phyloP scores from a whole-genome alignment of 306 rosid species.

The Vachellia collinsii region DNA sequence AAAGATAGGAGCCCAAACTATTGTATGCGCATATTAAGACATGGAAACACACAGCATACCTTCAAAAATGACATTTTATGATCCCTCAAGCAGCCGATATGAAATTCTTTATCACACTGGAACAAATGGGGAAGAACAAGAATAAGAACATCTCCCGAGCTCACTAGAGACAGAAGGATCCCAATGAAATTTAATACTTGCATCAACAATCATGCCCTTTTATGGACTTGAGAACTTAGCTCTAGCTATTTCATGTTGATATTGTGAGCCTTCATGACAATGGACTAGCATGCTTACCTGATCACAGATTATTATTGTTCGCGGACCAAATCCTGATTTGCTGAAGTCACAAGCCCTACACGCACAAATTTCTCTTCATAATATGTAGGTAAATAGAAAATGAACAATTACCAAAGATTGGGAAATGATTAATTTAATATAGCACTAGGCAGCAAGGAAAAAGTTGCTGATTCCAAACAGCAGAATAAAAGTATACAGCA shows the following conservation, averaged over 20 bases:
- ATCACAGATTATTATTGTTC: conserved; percentile 95
- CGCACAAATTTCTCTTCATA: conserved; percentile 33
- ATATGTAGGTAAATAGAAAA: conserved; percentile 28
- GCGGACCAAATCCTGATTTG: conserved; percentile 98
- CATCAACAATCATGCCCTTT: conserved; percentile 35
- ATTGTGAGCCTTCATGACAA: conserved; percentile 27
- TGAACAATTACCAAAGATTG: conserved; percentile 3
- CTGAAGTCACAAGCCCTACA: conserved; percentile 89
- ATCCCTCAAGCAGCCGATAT: conserved; percentile 94
- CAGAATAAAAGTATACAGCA: conserved; percentile 21
- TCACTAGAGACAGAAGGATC: conserved; percentile 25
- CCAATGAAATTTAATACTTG: conserved; percentile 21
- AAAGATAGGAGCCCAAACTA: conserved; percentile 17
- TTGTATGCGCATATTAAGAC: conserved; percentile 32
- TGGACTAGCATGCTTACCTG: conserved; percentile 60
- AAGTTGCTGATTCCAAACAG: conserved; percentile 12
- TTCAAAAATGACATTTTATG: conserved; percentile 93
- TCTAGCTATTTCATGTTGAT: conserved; percentile 11
- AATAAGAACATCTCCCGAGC: conserved; percentile 15
- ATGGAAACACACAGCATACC: conserved; percentile 51
- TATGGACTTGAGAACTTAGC: conserved; percentile 28
- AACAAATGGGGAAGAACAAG: conserved; percentile 1
- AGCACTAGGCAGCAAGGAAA: conserved; percentile 21
- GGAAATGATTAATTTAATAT: conserved; percentile 30
- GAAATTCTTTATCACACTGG: conserved; percentile 98